These are phyloP conservation scores for Ormosia emarginata DNA, from an alignment of 306 rosid species.

Conservation along the genomic window DNA sequence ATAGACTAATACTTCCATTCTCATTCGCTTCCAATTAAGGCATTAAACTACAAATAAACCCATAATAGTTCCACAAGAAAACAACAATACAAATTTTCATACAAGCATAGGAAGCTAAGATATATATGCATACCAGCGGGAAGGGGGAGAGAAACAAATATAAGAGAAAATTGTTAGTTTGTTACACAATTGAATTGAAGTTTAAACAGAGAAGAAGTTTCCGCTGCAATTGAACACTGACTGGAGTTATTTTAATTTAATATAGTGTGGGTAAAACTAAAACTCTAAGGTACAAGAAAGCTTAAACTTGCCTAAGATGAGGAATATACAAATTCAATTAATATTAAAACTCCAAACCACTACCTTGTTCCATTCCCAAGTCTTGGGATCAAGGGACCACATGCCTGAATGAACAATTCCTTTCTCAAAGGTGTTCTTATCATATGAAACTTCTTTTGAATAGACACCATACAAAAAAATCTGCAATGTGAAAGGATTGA, in stretches of 20 bases:
- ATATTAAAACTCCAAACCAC: slow-evolving; percentile 26
- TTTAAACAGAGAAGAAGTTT: slow-evolving; percentile 3
- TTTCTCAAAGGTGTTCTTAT: slow-evolving; percentile 70
- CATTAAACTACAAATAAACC: not conserved
- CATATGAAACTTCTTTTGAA: slow-evolving; percentile 88
- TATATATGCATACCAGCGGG: no score
- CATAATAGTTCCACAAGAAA: slow-evolving; percentile 8
- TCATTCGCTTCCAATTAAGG: not conserved
- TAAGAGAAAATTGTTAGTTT: not conserved
- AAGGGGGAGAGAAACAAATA: not conserved
- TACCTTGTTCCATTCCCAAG: slow-evolving; percentile 99
- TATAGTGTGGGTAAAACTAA: not conserved
- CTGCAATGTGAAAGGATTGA: slow-evolving; percentile 56
- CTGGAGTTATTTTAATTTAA: not conserved
- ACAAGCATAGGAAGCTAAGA: no score
- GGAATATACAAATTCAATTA: slow-evolving; percentile 12
- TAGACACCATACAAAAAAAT: slow-evolving; percentile 93
- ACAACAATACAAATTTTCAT: not conserved
- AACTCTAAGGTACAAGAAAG: not conserved
- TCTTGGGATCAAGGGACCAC: slow-evolving; percentile 98
- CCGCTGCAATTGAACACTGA: not conserved
- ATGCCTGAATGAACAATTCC: slow-evolving; percentile 89
- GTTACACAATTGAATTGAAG: not conserved
- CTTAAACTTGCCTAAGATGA: slow-evolving; percentile 14
- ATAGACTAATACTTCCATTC: not conserved